These are phyloP conservation scores for Rostrohypoxylon terebratum DNA, from an alignment of 495 filamentous ascomycete species.

Conservation along the genomic window DNA sequence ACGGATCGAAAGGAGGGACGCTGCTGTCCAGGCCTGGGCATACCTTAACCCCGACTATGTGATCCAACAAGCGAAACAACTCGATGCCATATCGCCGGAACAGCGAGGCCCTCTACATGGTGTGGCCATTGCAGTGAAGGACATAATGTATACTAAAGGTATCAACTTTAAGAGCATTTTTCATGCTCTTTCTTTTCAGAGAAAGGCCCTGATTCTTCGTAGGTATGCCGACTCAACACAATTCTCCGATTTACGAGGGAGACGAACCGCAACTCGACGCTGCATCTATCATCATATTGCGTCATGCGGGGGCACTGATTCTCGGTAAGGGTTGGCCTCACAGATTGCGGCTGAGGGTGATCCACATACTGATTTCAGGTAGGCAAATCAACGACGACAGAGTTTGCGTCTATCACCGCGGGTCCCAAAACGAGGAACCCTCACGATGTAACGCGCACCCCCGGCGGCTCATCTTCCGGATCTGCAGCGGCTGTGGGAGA, in stretches of 20 bases:
- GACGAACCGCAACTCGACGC: slow-evolving; percentile 57
- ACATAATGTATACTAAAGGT: slow-evolving; percentile 69
- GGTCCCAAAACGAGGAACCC: slow-evolving; percentile 59
- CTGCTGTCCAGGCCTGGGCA: slow-evolving; percentile 64
- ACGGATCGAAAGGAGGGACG: slow-evolving; percentile 62
- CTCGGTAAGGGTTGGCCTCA: slow-evolving; percentile 52
- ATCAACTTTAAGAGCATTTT: not conserved
- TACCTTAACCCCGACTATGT: slow-evolving; percentile 62
- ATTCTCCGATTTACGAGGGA: slow-evolving; percentile 60
- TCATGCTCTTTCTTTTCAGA: not conserved
- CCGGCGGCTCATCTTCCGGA: slow-evolving; percentile 66
- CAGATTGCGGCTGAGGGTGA: not conserved
- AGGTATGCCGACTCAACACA: slow-evolving; percentile 66
- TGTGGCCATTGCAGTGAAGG: slow-evolving; percentile 66
- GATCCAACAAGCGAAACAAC: slow-evolving; percentile 61
- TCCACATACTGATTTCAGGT: not conserved
- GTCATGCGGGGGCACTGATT: slow-evolving; percentile 62
- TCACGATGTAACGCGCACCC: slow-evolving; percentile 60
- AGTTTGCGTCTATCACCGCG: slow-evolving; percentile 59
- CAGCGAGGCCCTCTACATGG: slow-evolving; percentile 66
- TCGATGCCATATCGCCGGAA: slow-evolving; percentile 60
- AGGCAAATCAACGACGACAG: slow-evolving; percentile 63
- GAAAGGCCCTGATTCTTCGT: slow-evolving; percentile 14
- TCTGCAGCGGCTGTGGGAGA: slow-evolving; percentile 66
- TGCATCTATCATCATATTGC: slow-evolving; percentile 55